phyloP scores from a whole-genome alignment of 2,329 filamentous ascomycete genomes.

The Fusarium compactum region DNA sequence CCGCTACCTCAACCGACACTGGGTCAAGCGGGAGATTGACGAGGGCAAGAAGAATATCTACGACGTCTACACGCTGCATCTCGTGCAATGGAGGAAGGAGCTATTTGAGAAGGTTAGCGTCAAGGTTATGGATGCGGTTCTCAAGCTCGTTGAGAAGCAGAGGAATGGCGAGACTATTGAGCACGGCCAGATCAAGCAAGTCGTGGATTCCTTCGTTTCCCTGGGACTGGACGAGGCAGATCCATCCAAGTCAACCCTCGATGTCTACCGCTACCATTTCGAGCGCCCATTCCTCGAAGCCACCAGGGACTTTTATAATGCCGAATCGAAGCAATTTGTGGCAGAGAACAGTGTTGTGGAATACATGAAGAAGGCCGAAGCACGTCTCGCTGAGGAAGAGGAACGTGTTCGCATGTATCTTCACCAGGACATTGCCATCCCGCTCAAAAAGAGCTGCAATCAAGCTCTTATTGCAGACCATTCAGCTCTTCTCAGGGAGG shows the following conservation, averaged over 20 bases:
- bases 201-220: conserved; percentile 96
- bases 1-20: conserved; percentile 95
- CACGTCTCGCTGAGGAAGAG: conserved; percentile 90
- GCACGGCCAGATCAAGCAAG: conserved; percentile 94
- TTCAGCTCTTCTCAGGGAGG: conserved; percentile 85
- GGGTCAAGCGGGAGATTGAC: conserved; percentile 99
- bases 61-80: conserved; percentile 95
- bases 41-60: conserved; percentile 99
- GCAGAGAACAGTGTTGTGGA: conserved; percentile 98
- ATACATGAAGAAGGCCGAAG: conserved; percentile 99
- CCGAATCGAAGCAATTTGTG: conserved; percentile 93
- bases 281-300: conserved; percentile 91
- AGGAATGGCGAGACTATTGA: conserved; percentile 98
- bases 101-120: conserved; percentile 86
- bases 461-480: conserved; percentile 91
- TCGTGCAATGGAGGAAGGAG: conserved; percentile 94
- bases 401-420: conserved; percentile 92
- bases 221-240: conserved; percentile 94
- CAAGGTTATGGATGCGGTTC: conserved; percentile 94
- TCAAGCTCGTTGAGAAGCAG: conserved; percentile 97
- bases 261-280: conserved; percentile 93
- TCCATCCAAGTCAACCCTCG: conserved; percentile 91
- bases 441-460: conserved; percentile 89
- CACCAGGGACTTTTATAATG: conserved; percentile 87
- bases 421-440: conserved; percentile 86